These are phyloP conservation scores for Erythrobasidium yunnanense DNA, from an alignment of 768 basidiomycete species.

Conservation along the genomic window DNA sequence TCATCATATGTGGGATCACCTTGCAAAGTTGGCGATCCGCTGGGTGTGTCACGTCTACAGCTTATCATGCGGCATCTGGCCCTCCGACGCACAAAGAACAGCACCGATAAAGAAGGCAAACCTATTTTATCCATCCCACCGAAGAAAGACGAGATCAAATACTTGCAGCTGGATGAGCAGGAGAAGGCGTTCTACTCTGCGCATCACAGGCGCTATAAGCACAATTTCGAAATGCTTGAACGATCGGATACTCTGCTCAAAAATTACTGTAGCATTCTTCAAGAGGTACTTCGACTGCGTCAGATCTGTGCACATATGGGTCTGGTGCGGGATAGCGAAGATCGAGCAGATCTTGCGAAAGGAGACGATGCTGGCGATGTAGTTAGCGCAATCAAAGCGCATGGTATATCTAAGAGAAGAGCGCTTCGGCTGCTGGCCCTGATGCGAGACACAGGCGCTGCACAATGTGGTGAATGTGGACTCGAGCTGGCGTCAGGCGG, in stretches of 20 bases:
- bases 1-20: conserved; percentile 83
- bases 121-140: conserved; percentile 78
- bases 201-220: conserved; percentile 80
- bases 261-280: conserved; percentile 93
- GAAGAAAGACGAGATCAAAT: conserved; percentile 74
- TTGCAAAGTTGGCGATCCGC: conserved; percentile 69
- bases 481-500: conserved; percentile 53
- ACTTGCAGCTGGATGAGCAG: conserved; percentile 67
- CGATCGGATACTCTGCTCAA: conserved; percentile 90
- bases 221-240: conserved; percentile 76
- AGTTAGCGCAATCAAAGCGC: conserved; percentile 58
- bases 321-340: conserved; percentile 53
- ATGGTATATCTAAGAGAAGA: conserved; percentile 62
- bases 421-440: conserved; percentile 77
- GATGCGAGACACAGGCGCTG: conserved; percentile 71
- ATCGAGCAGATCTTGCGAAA: conserved; percentile 46
- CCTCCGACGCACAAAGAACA: conserved; percentile 89
- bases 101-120: conserved; percentile 65
- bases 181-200: conserved; percentile 79
- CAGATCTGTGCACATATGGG: conserved; percentile 97
- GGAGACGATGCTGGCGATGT: conserved; percentile 65
- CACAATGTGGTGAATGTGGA: conserved; percentile 81
- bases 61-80: conserved; percentile 95
- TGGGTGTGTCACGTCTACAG: conserved; percentile 86
- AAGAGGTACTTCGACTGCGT: conserved; percentile 86